Evolutionary conservation across 2,329 filamentous ascomycete species (phyloP).

Genomic region (Colletotrichum lupini): DNA sequence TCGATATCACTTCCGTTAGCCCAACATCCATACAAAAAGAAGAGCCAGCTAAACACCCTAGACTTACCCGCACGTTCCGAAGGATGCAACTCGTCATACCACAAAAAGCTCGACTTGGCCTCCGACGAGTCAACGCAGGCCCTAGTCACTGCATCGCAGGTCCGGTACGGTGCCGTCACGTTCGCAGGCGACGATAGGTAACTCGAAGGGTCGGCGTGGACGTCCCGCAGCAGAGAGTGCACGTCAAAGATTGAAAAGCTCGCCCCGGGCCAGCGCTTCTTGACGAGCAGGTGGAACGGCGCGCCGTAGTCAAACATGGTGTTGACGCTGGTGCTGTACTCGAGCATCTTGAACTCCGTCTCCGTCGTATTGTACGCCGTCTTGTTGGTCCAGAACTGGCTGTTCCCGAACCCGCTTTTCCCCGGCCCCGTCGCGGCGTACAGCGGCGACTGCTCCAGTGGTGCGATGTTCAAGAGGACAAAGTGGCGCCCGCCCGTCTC

Average conservation of each 20-base stretch:
- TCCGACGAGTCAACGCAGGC: conserved; percentile 52
- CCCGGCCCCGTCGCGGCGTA: conserved; percentile 65
- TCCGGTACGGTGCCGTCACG: conserved; percentile 66
- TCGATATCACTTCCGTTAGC: conserved; percentile 17
- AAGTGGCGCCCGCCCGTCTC: conserved; percentile 75
- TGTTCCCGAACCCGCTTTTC: conserved; percentile 48
- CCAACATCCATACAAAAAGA: background rate
- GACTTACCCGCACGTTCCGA: conserved; percentile 70
- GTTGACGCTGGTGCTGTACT: conserved; percentile 63
- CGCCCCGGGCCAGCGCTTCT: conserved; percentile 65
- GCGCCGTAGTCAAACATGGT: conserved; percentile 60
- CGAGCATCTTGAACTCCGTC: conserved; percentile 54
- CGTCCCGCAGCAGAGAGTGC: conserved; percentile 72
- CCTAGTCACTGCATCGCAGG: conserved; percentile 55
- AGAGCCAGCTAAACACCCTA: background rate
- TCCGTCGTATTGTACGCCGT: conserved; percentile 58
- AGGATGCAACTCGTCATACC: conserved; percentile 80
- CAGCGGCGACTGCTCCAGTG: conserved; percentile 74
- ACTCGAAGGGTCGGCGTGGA: conserved; percentile 67
- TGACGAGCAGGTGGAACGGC: conserved; percentile 56
- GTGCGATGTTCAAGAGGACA: conserved; percentile 76
- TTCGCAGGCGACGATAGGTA: conserved; percentile 75
- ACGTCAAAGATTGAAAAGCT: conserved; percentile 75
- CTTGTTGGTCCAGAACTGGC: conserved; percentile 59
- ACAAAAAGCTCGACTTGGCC: conserved; percentile 71